These are phyloP conservation scores for Hyphopichia buzzinii DNA, from an alignment of 1,139 yeast genomes.

Conservation along the genomic window DNA sequence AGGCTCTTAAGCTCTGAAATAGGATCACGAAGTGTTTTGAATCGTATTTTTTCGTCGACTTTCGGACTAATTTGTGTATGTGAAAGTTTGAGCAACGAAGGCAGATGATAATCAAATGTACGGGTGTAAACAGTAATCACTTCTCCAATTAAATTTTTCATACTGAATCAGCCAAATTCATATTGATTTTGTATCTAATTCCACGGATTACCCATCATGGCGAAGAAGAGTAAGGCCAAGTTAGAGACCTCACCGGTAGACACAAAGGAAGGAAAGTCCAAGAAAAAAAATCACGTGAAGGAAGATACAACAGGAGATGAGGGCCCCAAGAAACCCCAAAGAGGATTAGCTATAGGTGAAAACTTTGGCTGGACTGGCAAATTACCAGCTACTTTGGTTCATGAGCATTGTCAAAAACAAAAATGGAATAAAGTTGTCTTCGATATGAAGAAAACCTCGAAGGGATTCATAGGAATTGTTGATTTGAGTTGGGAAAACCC, in stretches of 20 bases:
- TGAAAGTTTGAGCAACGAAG: too few relatives aligned
- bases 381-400: slow-evolving; percentile 79
- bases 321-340: slow-evolving; percentile 31
- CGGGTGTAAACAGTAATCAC: too few relatives aligned
- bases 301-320: slow-evolving; percentile 11
- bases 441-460: slow-evolving; percentile 56
- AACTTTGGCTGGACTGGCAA: slow-evolving; percentile 88
- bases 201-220: too few relatives aligned
- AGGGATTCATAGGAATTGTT: slow-evolving; percentile 62
- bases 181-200: too few relatives aligned
- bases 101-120: too few relatives aligned
- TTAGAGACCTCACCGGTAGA: background rate
- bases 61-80: too few relatives aligned
- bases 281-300: background rate
- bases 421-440: slow-evolving; percentile 88
- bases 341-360: slow-evolving; percentile 47
- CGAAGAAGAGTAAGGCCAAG: slow-evolving; percentile 5
- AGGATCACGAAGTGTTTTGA: too few relatives aligned
- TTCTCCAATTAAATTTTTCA: too few relatives aligned
- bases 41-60: too few relatives aligned
- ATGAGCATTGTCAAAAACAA: slow-evolving; percentile 83
- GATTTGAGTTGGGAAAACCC: slow-evolving; percentile 73
- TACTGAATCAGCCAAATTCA: too few relatives aligned
- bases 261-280: background rate
- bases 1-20: too few relatives aligned